Conservation (phyloP, 2,329 filamentous ascomycete genomes). For the Ophiocordyceps camponoti-floridani region DNA sequence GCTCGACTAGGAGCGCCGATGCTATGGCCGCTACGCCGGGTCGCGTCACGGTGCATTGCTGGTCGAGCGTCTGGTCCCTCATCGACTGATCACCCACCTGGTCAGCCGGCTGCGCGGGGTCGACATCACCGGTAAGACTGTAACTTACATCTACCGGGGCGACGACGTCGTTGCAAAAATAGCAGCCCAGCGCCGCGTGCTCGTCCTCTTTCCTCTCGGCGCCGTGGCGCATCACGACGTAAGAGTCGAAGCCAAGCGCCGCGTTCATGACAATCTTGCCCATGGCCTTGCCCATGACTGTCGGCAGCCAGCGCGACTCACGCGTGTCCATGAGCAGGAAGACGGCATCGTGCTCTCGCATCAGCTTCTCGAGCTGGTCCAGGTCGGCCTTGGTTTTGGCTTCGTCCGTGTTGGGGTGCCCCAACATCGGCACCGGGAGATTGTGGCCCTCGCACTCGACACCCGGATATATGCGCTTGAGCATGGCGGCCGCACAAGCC, state of each 20-base stretch:
- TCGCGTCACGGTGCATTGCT: constrained; percentile 93
- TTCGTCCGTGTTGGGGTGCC: constrained; percentile 68
- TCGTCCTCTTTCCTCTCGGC: constrained; percentile 37
- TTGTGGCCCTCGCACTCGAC: constrained; percentile 66
- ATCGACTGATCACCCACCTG: constrained; percentile 42
- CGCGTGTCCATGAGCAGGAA: constrained; percentile 96
- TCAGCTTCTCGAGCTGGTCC: constrained; percentile 52
- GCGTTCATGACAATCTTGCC: constrained; percentile 96
- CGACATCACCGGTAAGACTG: background rate
- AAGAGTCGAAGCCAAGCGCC: constrained; percentile 89
- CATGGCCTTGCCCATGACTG: constrained; percentile 82
- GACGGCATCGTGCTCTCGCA: constrained; percentile 75
- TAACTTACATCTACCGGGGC: constrained; percentile 70
- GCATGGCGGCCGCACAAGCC: constrained; percentile 55
- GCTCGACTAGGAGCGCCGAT: constrained; percentile 76
- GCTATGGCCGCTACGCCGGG: constrained; percentile 86
- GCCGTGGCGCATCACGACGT: constrained; percentile 92
- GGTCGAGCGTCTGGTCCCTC: constrained; percentile 87
- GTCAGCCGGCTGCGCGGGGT: background rate
- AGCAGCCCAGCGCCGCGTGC: constrained; percentile 69
- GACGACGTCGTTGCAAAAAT: constrained; percentile 97
- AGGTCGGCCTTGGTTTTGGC: constrained; percentile 54
- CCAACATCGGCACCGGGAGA: constrained; percentile 86
- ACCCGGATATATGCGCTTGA: constrained; percentile 79
- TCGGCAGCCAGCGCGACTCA: constrained; percentile 89